phyloP scores from a whole-genome alignment of 169 alveolate genomes.

The Blepharisma undulans region DNA sequence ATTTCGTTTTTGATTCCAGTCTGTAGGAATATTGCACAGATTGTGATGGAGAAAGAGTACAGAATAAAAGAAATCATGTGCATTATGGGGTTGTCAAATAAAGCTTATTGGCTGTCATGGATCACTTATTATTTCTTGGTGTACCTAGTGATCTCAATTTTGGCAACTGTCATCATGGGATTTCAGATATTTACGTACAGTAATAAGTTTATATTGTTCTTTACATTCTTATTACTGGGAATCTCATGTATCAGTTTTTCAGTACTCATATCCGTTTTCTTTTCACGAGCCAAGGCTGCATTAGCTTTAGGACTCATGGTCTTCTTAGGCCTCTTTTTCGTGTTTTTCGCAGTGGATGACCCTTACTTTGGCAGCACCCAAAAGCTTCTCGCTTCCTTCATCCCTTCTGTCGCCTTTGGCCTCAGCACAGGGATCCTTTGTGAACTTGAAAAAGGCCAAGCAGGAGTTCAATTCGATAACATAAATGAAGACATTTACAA shows the following conservation, averaged over 20 bases:
- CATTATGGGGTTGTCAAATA: constrained; percentile 84
- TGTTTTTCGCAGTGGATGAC: constrained; percentile 37
- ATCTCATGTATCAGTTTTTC: background rate
- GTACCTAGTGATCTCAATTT: constrained; percentile 52
- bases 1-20: constrained; percentile 57
- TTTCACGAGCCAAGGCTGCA: constrained; percentile 41
- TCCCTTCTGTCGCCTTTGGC: constrained; percentile 53
- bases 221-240: constrained; percentile 12
- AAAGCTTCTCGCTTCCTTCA: background rate
- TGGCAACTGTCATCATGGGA: constrained; percentile 11
- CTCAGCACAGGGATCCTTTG: background rate
- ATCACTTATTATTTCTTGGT: constrained; percentile 59
- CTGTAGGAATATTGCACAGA: constrained; percentile 38
- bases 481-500: background rate
- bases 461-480: constrained; percentile 38
- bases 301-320: constrained; percentile 39
- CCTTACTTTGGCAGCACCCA: background rate
- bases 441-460: constrained; percentile 37
- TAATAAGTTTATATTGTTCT: constrained; percentile 39
- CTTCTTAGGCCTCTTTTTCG: constrained; percentile 39
- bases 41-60: constrained; percentile 81
- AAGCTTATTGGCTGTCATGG: constrained; percentile 78
- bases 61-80: constrained; percentile 83
- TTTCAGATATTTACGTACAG: constrained; percentile 29
- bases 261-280: constrained; percentile 33